Base-by-base conservation (phyloP, 2,329 filamentous ascomycete species). In the Hymenoscyphus scutula region DNA sequence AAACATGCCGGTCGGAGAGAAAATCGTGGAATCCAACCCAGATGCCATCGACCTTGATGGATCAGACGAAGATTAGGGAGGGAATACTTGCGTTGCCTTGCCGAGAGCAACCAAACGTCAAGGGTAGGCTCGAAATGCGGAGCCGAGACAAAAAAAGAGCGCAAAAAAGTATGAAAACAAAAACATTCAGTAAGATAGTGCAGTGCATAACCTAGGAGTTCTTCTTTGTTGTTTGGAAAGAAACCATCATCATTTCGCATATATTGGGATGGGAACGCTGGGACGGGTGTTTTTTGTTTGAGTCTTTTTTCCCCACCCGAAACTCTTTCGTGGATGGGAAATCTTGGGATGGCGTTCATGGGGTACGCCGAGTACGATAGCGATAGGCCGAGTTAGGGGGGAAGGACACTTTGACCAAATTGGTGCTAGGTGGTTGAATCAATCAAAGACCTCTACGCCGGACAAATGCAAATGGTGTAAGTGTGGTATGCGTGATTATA, bases 11-110 rank as follows among this genome's bases (percentile, higher is more conserved):
- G 65, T 76, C 37, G 72, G 76, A 41, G 71, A 77, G n/a, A 74
- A 75, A 23, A 73, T 75, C 48, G 75, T 77, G 19, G 78, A 81
- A 23, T 77, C 85, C 13, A 97, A 97, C 73, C 92, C 92, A 1
- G 92, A 97, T 73, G 91, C 90, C 27, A 95, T 97, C 74, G 86
- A 92, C 71, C 82, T 92, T 66, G 69, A 64, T 65, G 67, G 45
- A 51, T 51, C 45, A 19, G 45, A 51, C 19, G 45, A 23, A 25
- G 45, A 51, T 13, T 51, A 51, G 13, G 19, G 11, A 51, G 10
- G 45, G 45, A 5, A 51, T 51, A 8, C 25, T 3, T 25, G 19
- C 45, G 10, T 23, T 23, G 25, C 45, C 19, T 51, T 8, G n/a
- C 45, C 45, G 23, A 25, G 13, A 25, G 4, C 45, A 51, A 13